Conservation (phyloP, 2,329 filamentous ascomycete species). For the Aspergillus floridensis region DNA sequence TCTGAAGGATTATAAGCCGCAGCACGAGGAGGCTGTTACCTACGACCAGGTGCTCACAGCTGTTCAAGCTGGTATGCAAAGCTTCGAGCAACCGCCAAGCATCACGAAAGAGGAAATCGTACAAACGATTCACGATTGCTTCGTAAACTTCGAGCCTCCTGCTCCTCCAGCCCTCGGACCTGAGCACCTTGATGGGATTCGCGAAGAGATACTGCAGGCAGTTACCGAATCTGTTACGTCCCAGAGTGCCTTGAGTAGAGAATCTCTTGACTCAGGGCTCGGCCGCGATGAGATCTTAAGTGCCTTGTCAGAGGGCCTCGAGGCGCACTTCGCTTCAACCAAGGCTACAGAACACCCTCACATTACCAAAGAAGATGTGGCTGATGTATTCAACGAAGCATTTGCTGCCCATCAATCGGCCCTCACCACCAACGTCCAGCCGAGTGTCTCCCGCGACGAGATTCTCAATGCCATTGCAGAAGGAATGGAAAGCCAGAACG, state of each 20-base stretch:
- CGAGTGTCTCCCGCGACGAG: conserved; percentile 52
- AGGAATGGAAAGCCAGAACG: conserved; percentile 51
- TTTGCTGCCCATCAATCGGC: conserved; percentile 31
- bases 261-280: conserved; percentile 37
- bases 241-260: conserved; percentile 32
- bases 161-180: conserved; percentile 21
- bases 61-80: conserved; percentile 79
- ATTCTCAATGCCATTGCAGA: conserved; percentile 59
- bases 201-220: conserved; percentile 36
- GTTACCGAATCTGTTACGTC: conserved; percentile 30
- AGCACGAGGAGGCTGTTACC: conserved; percentile 59
- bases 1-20: conserved; percentile 66
- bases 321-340: conserved; percentile 43
- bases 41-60: conserved; percentile 82
- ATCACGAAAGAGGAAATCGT: conserved; percentile 81
- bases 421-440: conserved; percentile 33
- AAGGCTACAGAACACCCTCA: conserved; percentile 55
- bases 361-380: conserved; percentile 32
- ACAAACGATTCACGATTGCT: conserved; percentile 76
- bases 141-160: conserved; percentile 67
- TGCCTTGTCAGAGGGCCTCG: conserved; percentile 58
- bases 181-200: conserved; percentile 29
- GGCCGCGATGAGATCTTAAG: conserved; percentile 59
- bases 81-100: conserved; percentile 69
- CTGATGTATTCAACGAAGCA: conserved; percentile 32